These are phyloP conservation scores for Annona cherimola DNA, from an alignment of 164 flowering plant genomes.

Conservation along the genomic window DNA sequence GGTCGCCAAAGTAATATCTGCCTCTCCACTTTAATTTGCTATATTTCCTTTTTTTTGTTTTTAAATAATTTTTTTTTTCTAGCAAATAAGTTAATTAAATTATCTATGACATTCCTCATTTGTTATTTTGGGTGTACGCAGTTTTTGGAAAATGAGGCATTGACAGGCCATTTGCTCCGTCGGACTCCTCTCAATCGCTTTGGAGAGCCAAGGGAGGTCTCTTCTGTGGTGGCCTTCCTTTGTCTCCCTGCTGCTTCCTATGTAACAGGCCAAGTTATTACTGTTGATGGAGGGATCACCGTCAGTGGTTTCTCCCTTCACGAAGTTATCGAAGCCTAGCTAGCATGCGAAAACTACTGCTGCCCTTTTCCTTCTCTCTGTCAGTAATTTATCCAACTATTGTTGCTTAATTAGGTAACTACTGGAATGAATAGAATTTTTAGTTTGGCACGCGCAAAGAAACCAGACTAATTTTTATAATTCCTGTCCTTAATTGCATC, in stretches of 20 bases:
- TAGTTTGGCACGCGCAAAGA: too few relatives aligned
- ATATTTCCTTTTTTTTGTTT: too few relatives aligned
- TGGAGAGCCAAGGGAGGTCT: constrained; percentile 58
- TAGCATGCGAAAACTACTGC: constrained; percentile 4
- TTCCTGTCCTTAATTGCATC: too few relatives aligned
- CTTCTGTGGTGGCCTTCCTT: constrained; percentile 64
- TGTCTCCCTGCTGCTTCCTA: constrained; percentile 75
- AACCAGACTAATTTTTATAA: too few relatives aligned
- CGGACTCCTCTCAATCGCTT: constrained; percentile 57
- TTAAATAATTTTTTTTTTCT: too few relatives aligned
- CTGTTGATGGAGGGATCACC: constrained; percentile 75
- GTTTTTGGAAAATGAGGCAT: constrained; percentile 34
- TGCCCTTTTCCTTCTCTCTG: too few relatives aligned
- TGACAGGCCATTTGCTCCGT: constrained; percentile 30
- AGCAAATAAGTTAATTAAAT: too few relatives aligned
- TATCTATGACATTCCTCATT: background rate
- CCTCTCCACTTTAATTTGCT: background rate
- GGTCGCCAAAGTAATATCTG: background rate
- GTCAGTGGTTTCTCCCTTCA: constrained; percentile 36
- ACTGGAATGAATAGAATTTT: too few relatives aligned
- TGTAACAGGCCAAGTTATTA: constrained; percentile 67
- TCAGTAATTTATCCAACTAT: too few relatives aligned
- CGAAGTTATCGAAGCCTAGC: background rate
- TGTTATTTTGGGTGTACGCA: constrained; percentile 10
- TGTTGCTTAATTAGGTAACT: too few relatives aligned